Percentiles rank a stretch among this genome's conserved stretches.
These are phyloP conservation scores for carrot (Daucus carota) DNA, from an alignment of 129 eudicot species.

Conservation along the genomic window DNA sequence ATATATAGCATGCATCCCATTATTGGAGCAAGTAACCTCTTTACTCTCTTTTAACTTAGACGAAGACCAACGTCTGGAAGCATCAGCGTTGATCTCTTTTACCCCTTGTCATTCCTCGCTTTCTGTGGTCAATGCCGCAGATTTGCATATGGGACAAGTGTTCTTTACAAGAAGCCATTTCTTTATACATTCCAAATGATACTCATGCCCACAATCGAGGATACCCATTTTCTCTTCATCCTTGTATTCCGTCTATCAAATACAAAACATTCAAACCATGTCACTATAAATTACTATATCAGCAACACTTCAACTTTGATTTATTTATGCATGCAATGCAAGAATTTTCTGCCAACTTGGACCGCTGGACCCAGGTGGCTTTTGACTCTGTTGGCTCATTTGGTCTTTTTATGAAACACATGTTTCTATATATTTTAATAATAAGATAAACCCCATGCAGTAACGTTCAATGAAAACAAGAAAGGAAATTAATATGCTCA, in stretches of 20 bases:
- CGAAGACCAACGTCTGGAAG: neutral
- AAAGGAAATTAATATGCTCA: neutral
- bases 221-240: slow-evolving; percentile 44
- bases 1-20: slow-evolving; percentile 17
- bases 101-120: slow-evolving; percentile 7
- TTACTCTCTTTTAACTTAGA: slow-evolving; percentile 10
- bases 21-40: slow-evolving; percentile 11
- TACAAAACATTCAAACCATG: neutral
- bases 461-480: neutral
- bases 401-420: neutral
- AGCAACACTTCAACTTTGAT: neutral
- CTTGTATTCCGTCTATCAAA: slow-evolving; percentile 53
- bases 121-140: slow-evolving; percentile 41
- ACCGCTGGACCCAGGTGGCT: slow-evolving; percentile 5
- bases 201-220: slow-evolving; percentile 72
- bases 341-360: neutral
- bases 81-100: neutral
- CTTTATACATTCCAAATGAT: slow-evolving; percentile 71
- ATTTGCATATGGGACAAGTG: slow-evolving; percentile 79
- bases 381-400: neutral
- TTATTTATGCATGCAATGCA: neutral
- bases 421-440: too few relatives aligned
- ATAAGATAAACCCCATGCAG: neutral
- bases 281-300: neutral
- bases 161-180: slow-evolving; percentile 75